Evolutionary conservation across 2,329 filamentous ascomycete species (phyloP).

Genomic region (Pseudogymnoascus sp.): DNA sequence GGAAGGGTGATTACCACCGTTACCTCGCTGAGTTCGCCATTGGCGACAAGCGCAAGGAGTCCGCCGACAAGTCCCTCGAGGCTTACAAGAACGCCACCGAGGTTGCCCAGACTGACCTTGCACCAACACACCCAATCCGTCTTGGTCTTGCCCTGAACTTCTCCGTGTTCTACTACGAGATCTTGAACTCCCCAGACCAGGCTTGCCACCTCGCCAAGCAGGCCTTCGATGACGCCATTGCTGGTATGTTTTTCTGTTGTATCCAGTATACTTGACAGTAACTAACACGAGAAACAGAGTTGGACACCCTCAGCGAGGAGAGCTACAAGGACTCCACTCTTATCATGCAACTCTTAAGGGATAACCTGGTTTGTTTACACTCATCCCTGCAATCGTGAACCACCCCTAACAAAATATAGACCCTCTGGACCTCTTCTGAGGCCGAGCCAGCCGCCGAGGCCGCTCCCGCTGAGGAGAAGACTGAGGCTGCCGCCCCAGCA

Average conservation of each 20-base stretch:
- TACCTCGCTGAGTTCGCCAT: constrained; percentile 91
- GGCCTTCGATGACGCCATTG: constrained; percentile 97
- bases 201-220: constrained; percentile 99
- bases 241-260: constrained; percentile 38
- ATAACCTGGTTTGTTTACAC: constrained; percentile 59
- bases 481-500: constrained; percentile 48
- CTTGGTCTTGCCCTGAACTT: constrained; percentile 97
- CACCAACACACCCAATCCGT: constrained; percentile 95
- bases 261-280: neutral
- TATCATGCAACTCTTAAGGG: constrained; percentile 97
- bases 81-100: constrained; percentile 99
- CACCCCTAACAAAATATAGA: constrained; percentile 48
- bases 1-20: constrained; percentile 97
- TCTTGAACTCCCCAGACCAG: constrained; percentile 93
- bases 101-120: constrained; percentile 94
- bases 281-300: constrained; percentile 44
- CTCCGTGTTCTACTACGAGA: constrained; percentile 99
- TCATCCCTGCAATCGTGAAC: neutral
- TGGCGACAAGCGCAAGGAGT: constrained; percentile 84
- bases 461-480: constrained; percentile 43
- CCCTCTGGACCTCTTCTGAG: constrained; percentile 98
- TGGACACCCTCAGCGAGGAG: constrained; percentile 95
- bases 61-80: constrained; percentile 81
- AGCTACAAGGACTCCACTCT: constrained; percentile 98
- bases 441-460: constrained; percentile 67